These are phyloP conservation scores for Oxyria digyna DNA, from an alignment of 148 eudicot species.

Conservation along the genomic window DNA sequence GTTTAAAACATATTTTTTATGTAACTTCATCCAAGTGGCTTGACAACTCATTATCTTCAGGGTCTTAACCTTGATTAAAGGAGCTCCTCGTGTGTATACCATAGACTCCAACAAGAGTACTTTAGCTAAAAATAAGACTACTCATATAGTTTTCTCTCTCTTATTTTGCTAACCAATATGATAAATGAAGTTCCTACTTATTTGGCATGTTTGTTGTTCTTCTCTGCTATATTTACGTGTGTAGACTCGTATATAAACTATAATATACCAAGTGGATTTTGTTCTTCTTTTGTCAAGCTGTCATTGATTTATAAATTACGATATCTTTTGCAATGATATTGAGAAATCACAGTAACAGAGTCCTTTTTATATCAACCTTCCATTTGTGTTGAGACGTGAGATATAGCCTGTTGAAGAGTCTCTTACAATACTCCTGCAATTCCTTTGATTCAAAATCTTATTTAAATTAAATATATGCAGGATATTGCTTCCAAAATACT, in stretches of 20 bases:
- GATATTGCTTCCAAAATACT: conserved; percentile 70
- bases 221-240: not conserved
- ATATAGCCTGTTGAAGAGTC: not conserved
- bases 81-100: not conserved
- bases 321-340: not conserved
- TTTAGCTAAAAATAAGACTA: not conserved
- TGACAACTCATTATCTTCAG: not conserved
- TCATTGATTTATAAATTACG: not conserved
- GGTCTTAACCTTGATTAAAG: not conserved
- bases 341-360: not conserved
- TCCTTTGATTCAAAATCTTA: not conserved
- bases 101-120: not conserved
- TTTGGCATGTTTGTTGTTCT: not conserved
- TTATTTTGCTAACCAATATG: not conserved
- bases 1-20: too few species aligned
- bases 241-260: not conserved
- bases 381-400: not conserved
- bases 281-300: not conserved
- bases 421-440: not conserved
- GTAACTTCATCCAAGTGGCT: too few species aligned
- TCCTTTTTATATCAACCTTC: not conserved
- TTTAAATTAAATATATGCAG: conserved; percentile 20
- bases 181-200: not conserved
- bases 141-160: not conserved
- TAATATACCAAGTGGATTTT: not conserved